Evolutionary conservation across 2,329 filamentous ascomycete species (phyloP).

Genomic region (Xylariaceae sp.): DNA sequence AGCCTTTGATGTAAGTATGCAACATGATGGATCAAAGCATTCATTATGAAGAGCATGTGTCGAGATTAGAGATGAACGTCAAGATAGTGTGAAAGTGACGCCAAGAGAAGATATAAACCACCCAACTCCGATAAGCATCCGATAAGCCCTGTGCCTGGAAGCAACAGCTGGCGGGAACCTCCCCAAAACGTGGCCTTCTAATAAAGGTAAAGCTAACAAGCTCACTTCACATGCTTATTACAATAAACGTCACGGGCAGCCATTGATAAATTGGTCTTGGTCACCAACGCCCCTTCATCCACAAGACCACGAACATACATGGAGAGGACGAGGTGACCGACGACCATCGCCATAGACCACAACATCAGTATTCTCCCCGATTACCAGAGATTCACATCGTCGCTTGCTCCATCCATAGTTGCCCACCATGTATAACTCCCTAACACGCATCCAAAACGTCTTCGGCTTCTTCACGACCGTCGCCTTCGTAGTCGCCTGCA

Average conservation of each 20-base stretch:
- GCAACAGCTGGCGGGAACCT: too few species aligned
- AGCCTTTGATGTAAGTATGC: too few species aligned
- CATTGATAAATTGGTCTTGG: too few species aligned
- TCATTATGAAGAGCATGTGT: too few species aligned
- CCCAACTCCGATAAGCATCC: slow-evolving; percentile 16
- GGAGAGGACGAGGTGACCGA: neutral
- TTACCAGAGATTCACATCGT: too few species aligned
- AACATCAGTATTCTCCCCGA: too few species aligned
- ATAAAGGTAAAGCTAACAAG: too few species aligned
- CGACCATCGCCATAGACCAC: neutral
- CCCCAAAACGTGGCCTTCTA: slow-evolving; percentile 27
- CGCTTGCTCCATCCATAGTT: slow-evolving; percentile 4
- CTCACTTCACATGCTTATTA: too few species aligned
- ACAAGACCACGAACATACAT: neutral
- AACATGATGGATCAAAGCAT: too few species aligned
- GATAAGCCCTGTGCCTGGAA: slow-evolving; percentile 25
- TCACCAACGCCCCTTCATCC: too few species aligned
- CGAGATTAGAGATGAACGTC: too few species aligned
- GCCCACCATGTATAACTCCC: slow-evolving; percentile 74
- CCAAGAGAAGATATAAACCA: slow-evolving; percentile 19
- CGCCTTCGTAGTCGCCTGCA: slow-evolving; percentile 71
- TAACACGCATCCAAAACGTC: slow-evolving; percentile 83
- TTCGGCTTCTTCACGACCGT: slow-evolving; percentile 99
- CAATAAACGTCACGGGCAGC: too few species aligned
- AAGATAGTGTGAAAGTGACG: slow-evolving; percentile 7